phyloP scores from a whole-genome alignment of 805 yeast genomes.

The Candida germanica region DNA sequence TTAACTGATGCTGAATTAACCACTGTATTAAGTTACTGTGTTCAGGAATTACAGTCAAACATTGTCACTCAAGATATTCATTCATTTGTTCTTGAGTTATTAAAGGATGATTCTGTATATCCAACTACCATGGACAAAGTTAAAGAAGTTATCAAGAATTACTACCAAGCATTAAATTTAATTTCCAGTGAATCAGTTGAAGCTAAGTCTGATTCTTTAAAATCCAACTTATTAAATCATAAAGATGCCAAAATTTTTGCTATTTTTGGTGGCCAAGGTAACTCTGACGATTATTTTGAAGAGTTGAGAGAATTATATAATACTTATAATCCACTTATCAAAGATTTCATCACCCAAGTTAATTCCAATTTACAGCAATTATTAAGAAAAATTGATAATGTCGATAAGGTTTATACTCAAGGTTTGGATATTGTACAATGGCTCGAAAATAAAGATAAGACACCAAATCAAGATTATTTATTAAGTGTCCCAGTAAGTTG shows the following conservation, averaged over 20 bases:
- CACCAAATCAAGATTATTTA: slow-evolving; percentile 87
- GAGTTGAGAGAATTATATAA: slow-evolving; percentile 85
- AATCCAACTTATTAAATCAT: slow-evolving; percentile 12
- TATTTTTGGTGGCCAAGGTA: slow-evolving; percentile 98
- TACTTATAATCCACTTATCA: slow-evolving; percentile 69
- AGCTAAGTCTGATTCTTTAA: neutral
- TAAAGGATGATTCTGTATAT: slow-evolving; percentile 44
- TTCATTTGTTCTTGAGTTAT: slow-evolving; percentile 72
- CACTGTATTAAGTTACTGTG: slow-evolving; percentile 65
- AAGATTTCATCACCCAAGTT: slow-evolving; percentile 65
- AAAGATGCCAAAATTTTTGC: slow-evolving; percentile 64
- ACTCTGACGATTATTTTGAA: slow-evolving; percentile 94
- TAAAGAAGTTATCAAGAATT: slow-evolving; percentile 71
- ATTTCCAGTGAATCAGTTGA: neutral
- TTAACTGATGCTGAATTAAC: slow-evolving; percentile 55
- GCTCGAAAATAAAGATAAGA: slow-evolving; percentile 79
- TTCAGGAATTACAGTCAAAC: slow-evolving; percentile 81
- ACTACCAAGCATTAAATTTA: slow-evolving; percentile 45
- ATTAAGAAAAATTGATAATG: slow-evolving; percentile 68
- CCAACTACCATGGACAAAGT: slow-evolving; percentile 72
- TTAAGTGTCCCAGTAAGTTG: slow-evolving; percentile 91
- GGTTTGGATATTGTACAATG: slow-evolving; percentile 87
- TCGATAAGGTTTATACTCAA: slow-evolving; percentile 86
- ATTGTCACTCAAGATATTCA: slow-evolving; percentile 71
- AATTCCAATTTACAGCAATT: slow-evolving; percentile 66